Evolutionary conservation across 1,284 basidiomycete species (phyloP), one percentile per base, ranked within the genome.

Genomic region (Ustilago shanxiensis): DNA sequence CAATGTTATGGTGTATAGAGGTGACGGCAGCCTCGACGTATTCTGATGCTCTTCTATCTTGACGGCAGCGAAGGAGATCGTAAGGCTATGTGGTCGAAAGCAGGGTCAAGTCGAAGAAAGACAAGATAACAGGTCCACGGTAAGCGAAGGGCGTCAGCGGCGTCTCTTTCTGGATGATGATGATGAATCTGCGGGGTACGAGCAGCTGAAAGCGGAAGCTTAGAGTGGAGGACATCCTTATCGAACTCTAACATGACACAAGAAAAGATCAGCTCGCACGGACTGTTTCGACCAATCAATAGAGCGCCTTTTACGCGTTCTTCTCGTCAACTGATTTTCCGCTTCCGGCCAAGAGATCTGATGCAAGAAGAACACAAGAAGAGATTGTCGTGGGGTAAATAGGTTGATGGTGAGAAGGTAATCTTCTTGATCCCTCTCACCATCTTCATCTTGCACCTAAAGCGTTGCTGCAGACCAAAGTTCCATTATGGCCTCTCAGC

Each of bases 331-430:
- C 31, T 37, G 26, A 26, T 33, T 52, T 50, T 59, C 60, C 66
- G 60, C 66, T 63, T 63, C 50, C 56, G 60, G 66, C 20, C 66
- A 61, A 67, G 8, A 29, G 47, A 49, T 24, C 26, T 47, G 20
- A 6, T 49, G 26, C 28, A 33, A 33, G 31, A 31, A 33, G 57
- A 28, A 20, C 35, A 62, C 9, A 37, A 7, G 11, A 33, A 11
- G 31, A n/a, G n/a, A n/a, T n/a, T n/a, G n/a, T n/a, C 50, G 37
- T 56, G 45, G 52, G 44, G 9, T 20, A 24, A 22, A 33, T 31
- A 31, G 24, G 16, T 14, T 37, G 41, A 8, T 44, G n/a, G 20
- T 20, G 41, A 44, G n/a, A 18, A 44, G 16, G n/a, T 11, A 16
- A 44, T n/a, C n/a, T 20, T 4, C 10, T n/a, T n/a, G n/a, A n/a